Conservation (phyloP, 2,329 filamentous ascomycete genomes). For the Exophiala mesophila region DNA sequence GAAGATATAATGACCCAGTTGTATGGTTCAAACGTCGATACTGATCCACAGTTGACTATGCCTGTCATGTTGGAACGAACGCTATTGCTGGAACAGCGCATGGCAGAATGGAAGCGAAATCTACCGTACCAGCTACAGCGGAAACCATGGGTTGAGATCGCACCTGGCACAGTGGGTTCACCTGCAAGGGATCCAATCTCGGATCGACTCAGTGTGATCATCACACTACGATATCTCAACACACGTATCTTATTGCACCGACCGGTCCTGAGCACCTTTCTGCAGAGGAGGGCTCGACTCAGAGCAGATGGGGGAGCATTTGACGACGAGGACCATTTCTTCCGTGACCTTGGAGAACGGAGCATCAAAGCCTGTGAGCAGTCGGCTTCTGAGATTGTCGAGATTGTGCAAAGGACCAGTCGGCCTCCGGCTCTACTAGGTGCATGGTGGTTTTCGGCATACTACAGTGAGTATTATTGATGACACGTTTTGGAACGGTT, state of each 20-base stretch:
- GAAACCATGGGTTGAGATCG: conserved; percentile 14
- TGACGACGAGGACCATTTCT: conserved; percentile 15
- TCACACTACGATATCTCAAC: conserved; percentile 19
- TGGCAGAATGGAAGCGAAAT: conserved; percentile 15
- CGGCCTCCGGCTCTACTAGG: conserved; percentile 30
- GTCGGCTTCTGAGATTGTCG: conserved; percentile 34
- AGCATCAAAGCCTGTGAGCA: conserved; percentile 29
- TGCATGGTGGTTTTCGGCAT: conserved; percentile 41
- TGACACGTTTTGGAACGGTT: conserved; percentile 15
- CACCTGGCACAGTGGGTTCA: conserved; percentile 10
- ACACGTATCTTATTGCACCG: conserved; percentile 19
- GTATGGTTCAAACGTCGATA: conserved; percentile 19
- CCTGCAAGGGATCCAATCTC: conserved; percentile 18
- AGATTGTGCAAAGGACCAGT: conserved; percentile 26
- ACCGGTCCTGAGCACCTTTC: conserved; percentile 17
- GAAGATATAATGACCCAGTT: conserved; percentile 17
- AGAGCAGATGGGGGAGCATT: not conserved
- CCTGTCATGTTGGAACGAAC: conserved; percentile 18
- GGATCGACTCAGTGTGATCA: conserved; percentile 20
- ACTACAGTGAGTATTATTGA: conserved; percentile 31
- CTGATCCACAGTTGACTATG: conserved; percentile 14
- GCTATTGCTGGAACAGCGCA: conserved; percentile 13
- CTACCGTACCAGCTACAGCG: conserved; percentile 15
- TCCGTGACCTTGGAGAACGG: conserved; percentile 14
- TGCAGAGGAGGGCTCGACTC: conserved; percentile 10